These are phyloP conservation scores for Diaporthe ampelina DNA, from an alignment of 2,329 filamentous ascomycete species.

Conservation along the genomic window DNA sequence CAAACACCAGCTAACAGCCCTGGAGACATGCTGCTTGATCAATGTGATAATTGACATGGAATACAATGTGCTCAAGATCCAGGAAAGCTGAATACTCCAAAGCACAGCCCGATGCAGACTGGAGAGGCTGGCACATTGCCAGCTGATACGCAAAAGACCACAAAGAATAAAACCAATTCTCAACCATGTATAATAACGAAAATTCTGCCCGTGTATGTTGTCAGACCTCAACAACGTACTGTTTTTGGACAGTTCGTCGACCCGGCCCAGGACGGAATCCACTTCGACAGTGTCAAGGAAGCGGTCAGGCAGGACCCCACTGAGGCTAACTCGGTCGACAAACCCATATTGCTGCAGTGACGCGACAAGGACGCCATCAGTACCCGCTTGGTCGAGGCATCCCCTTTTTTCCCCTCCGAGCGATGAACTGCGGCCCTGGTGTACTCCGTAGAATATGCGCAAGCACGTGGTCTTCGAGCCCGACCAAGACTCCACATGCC, in stretches of 20 bases:
- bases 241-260: neutral
- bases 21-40: neutral
- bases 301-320: constrained; percentile 1
- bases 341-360: neutral
- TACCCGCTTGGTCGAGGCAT: neutral
- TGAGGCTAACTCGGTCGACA: neutral
- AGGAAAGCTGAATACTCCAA: neutral
- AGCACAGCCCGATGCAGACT: neutral
- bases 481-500: neutral
- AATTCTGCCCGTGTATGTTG: neutral
- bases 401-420: neutral
- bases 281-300: neutral
- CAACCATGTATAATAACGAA: neutral
- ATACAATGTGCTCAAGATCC: neutral
- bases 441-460: neutral
- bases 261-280: neutral
- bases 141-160: neutral
- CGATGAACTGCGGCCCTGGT: neutral
- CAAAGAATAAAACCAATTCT: too few species aligned
- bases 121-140: neutral
- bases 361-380: neutral
- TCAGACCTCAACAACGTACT: neutral
- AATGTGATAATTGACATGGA: neutral
- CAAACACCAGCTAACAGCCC: neutral
- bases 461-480: neutral